phyloP scores from a whole-genome alignment of 495 filamentous ascomycete genomes.

The Aspergillus affinis region DNA sequence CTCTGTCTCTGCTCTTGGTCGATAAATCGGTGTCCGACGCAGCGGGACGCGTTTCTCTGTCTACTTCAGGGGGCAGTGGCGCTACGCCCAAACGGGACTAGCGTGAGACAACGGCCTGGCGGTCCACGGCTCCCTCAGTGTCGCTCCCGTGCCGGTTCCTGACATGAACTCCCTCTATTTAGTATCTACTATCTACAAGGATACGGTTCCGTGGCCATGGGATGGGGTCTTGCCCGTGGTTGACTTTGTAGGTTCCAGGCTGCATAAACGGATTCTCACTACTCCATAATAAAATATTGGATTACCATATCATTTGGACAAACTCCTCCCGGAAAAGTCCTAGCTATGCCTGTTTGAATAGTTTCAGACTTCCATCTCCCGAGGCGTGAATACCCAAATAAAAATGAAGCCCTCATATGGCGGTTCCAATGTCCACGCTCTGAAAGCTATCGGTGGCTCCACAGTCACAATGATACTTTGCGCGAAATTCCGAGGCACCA shows the following conservation, averaged over 20 bases:
- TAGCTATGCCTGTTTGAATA: not conserved
- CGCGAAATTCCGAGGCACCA: slow-evolving; percentile 56
- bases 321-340: no score
- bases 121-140: slow-evolving; percentile 6
- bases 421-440: slow-evolving; percentile 35
- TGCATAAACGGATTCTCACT: no score
- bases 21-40: slow-evolving; percentile 2
- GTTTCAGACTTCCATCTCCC: not conserved
- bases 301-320: no score
- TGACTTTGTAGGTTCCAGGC: no score
- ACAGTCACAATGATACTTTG: slow-evolving; percentile 65
- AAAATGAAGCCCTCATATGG: slow-evolving; percentile 23
- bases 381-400: not conserved
- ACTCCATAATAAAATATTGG: no score
- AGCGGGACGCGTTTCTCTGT: slow-evolving; percentile 27
- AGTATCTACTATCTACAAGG: not conserved
- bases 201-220: no score
- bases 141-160: not conserved
- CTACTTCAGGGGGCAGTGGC: slow-evolving; percentile 33
- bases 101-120: slow-evolving; percentile 31
- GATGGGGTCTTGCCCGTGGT: no score
- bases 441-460: slow-evolving; percentile 9
- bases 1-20: not conserved
- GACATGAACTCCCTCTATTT: no score
- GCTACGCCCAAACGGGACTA: slow-evolving; percentile 25